Conservation (phyloP, 306 rosid species). For the Inga oerstediana region DNA sequence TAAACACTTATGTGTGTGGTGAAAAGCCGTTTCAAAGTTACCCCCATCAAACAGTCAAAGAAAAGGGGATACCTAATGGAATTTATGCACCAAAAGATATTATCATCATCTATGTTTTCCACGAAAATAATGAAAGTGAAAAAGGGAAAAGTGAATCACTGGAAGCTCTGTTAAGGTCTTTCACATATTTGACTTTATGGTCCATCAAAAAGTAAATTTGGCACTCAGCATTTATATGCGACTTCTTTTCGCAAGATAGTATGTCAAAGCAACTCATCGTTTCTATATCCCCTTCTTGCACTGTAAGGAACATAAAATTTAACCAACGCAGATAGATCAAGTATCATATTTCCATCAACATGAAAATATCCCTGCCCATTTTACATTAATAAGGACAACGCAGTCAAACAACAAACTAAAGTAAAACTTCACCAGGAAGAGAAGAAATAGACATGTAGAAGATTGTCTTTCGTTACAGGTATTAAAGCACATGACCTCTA, state of each 20-base stretch:
- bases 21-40: not conserved
- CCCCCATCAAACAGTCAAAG: not conserved
- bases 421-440: not conserved
- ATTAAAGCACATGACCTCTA: conserved; percentile 42
- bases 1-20: not conserved
- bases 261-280: not conserved
- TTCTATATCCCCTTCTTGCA: not conserved
- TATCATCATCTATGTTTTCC: not conserved
- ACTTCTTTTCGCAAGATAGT: not conserved
- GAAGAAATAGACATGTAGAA: conserved; percentile 7
- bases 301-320: not conserved
- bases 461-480: conserved; percentile 25
- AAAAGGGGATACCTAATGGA: not conserved
- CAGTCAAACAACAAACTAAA: conserved; percentile 18
- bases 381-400: conserved; percentile 17
- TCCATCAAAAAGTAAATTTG: not conserved
- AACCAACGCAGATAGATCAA: not conserved
- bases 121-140: not conserved
- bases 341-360: conserved; percentile 13
- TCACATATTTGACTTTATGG: not conserved
- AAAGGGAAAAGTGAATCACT: not conserved
- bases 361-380: conserved; percentile 34
- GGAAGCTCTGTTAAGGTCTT: not conserved
- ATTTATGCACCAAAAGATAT: not conserved
- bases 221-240: not conserved